Base-by-base conservation (phyloP, 352 stramenopile species). In the Globisporangium splendens region DNA sequence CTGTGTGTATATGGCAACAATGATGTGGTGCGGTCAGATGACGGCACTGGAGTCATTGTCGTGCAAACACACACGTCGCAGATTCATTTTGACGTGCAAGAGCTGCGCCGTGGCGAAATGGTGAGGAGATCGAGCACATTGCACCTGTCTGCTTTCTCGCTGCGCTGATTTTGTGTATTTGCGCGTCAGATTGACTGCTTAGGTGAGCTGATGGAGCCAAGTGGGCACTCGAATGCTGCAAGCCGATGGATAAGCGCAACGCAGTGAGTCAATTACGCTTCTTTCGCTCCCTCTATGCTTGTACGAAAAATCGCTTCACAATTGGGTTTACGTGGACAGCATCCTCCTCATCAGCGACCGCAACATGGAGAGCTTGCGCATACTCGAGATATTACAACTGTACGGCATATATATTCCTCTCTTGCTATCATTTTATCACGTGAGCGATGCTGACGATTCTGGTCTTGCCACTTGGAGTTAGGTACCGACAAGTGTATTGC, bases 371-470 rank as follows among this genome's bases (percentile, higher is more conserved):
- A 82, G 67, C 15, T 66, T 90, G 21, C 72, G 70, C 15, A 75
- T 88, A 64, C 72, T 90, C 38, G 73, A 90, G 48, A 73, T 74
- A 42, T 61, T 90, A 38, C 62, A 78, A 15, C 43, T 88, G 80
- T 90, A 73, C 12, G 75, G 68, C 28, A 11, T 35, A 8, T n/a
- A n/a, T n/a, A n/a, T n/a, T n/a, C n/a, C n/a, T n/a, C n/a, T n/a
- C n/a, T n/a, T 35, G 28, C 5, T 35, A 10, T 35, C 28, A 10
- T 11, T 0, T 6, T 10, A 35, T 35, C 28, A 35, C 28, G 5
- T 10, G 28, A 35, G 28, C 28, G 28, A 11, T 35, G 28, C 28
- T 35, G 28, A 3, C 18, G 12, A 20, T 18, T 43, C 24, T 31
- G 21, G 8, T 55, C 33, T 15, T 20, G 6, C 24, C 21, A 8